phyloP scores from a whole-genome alignment of 495 filamentous ascomycete genomes.

The Viridothelium virens region DNA sequence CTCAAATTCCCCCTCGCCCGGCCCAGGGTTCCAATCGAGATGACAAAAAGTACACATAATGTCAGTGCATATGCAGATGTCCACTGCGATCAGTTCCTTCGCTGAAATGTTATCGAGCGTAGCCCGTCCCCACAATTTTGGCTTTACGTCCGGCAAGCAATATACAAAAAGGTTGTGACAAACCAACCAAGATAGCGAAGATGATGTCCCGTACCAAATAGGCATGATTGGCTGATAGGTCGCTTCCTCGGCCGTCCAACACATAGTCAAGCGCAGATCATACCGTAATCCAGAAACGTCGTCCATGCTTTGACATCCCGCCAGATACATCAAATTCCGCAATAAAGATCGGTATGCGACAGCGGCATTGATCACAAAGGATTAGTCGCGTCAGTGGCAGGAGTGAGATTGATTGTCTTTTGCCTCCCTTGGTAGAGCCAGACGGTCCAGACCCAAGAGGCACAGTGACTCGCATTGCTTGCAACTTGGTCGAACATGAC shows the following conservation, averaged over 20 bases:
- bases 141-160: not conserved
- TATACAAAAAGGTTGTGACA: not conserved
- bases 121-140: not conserved
- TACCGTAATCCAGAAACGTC: not conserved
- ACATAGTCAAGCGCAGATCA: not conserved
- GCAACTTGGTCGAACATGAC: not conserved
- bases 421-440: not conserved
- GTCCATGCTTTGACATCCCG: not conserved
- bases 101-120: not conserved
- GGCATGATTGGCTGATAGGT: not conserved
- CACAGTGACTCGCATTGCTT: not conserved
- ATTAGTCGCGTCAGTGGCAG: not conserved
- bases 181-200: not conserved
- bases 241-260: not conserved
- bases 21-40: not conserved
- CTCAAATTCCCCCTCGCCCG: not conserved
- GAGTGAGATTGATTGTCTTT: not conserved
- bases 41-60: not conserved
- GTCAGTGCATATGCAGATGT: not conserved
- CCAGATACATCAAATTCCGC: not conserved
- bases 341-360: not conserved
- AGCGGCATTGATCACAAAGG: not conserved
- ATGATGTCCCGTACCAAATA: not conserved
- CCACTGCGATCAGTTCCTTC: not conserved
- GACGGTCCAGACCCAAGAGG: not conserved